Evolutionary conservation across 768 basidiomycete genomes (phyloP).

Genomic region (Lenzites betulinus): DNA sequence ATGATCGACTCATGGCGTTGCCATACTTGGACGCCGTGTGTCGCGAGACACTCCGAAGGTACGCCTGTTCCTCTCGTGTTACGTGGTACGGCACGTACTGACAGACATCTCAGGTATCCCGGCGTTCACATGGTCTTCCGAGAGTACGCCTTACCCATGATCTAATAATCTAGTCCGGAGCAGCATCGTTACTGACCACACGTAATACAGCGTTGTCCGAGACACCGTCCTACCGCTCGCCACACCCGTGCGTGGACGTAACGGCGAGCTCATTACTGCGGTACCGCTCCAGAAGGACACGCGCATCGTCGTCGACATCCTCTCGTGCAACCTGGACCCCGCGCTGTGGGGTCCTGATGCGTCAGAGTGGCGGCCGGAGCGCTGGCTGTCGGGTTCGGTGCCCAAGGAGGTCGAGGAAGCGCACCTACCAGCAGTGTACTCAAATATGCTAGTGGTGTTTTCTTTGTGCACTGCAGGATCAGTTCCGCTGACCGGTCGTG

Average conservation of each 20-base stretch:
- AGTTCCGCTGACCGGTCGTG: neutral
- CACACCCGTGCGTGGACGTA: slow-evolving; percentile 37
- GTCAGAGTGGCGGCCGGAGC: slow-evolving; percentile 23
- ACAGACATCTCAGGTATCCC: slow-evolving; percentile 3
- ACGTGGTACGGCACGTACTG: neutral
- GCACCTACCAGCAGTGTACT: slow-evolving; percentile 22
- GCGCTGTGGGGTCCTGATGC: slow-evolving; percentile 24
- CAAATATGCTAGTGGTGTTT: slow-evolving; percentile 17
- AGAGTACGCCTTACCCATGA: slow-evolving; percentile 4
- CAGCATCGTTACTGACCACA: neutral
- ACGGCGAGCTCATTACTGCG: slow-evolving; percentile 40
- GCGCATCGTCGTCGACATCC: slow-evolving; percentile 12
- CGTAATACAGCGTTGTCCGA: slow-evolving; percentile 37
- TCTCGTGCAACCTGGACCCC: slow-evolving; percentile 15
- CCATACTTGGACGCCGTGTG: slow-evolving; percentile 35
- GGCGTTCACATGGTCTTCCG: slow-evolving; percentile 11
- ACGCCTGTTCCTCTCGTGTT: neutral
- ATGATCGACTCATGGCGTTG: slow-evolving; percentile 30
- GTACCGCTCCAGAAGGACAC: slow-evolving; percentile 40
- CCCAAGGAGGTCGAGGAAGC: slow-evolving; percentile 20
- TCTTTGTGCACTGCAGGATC: neutral
- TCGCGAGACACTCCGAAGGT: slow-evolving; percentile 30
- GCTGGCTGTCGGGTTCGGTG: slow-evolving; percentile 25
- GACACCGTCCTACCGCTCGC: slow-evolving; percentile 45
- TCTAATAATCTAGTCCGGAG: neutral